Base-by-base conservation (phyloP, 345 rosid genomes). In the Trapa bicornis region DNA sequence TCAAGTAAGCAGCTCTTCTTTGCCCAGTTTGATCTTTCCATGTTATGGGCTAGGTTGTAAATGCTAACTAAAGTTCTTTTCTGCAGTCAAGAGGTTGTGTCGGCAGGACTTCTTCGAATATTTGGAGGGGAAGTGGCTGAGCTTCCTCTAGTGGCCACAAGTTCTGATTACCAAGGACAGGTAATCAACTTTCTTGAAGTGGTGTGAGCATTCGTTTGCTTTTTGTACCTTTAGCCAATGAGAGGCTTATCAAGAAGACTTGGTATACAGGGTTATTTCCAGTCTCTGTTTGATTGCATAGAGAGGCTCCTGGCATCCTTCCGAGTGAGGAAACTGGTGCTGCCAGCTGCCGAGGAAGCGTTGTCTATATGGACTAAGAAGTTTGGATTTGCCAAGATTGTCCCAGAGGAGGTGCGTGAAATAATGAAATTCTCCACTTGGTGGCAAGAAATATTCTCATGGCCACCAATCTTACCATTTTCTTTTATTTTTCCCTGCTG, bases 311-410 rank as follows among this genome's bases (percentile, higher is more conserved):
- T 94, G 0, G 74, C 86, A 65, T 83, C 77, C 69, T 78, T 94
- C 65, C 78, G 82, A 10, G 90, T 91, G 69, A 86, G 82, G 79
- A 77, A 80, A 57, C 78, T 91, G 0, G 85, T 89, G 65, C 89
- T 94, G 70, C 99, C 97, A 13, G 94, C 97, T 15, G 96, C 97
- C 16, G 90, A 82, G 64, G 95, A 87, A 82, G 97, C 91, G 0
- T 86, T 82, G 74, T 84, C 96, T n/a, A 87, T 94, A 61, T 94
- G 96, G 97, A 91, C 84, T 3, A 84, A 81, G 65, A 89, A 86
- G 75, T 94, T 94, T 57, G 89, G 96, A 13, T 94, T 94, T 74
- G 65, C 65, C 75, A 80, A 75, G 74, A 77, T 91, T 78, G 71
- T 73, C 0, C 74, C 75, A 0, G 91, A 87, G 12, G 95, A 87